phyloP scores from a whole-genome alignment of 2,329 filamentous ascomycete species.

The Neopestalotiopsis clavispora region DNA sequence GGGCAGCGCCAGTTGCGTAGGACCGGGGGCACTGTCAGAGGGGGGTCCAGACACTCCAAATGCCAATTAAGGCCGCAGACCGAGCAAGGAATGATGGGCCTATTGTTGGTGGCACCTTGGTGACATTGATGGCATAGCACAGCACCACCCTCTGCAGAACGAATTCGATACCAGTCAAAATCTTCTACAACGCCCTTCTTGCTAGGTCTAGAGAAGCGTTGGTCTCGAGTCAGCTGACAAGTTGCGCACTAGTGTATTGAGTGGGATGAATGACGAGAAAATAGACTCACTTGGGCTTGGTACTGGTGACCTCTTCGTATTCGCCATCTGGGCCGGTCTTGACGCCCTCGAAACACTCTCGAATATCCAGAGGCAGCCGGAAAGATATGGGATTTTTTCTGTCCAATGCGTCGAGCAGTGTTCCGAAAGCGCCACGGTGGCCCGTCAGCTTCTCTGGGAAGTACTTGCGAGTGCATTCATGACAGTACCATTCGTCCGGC shows the following conservation, averaged over 20 bases:
- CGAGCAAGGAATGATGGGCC: conserved; percentile 85
- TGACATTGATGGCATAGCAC: conserved; percentile 82
- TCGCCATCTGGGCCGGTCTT: conserved; percentile 77
- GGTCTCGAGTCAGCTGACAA: conserved; percentile 35
- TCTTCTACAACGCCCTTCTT: conserved; percentile 64
- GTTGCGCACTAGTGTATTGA: neutral
- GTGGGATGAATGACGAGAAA: too few species aligned
- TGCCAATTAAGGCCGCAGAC: conserved; percentile 83
- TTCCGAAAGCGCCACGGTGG: conserved; percentile 63
- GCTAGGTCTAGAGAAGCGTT: conserved; percentile 43
- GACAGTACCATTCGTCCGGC: conserved; percentile 86
- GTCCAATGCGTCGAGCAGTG: conserved; percentile 68
- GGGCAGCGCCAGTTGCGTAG: conserved; percentile 87
- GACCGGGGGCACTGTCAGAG: conserved; percentile 77
- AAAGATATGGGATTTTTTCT: conserved; percentile 75
- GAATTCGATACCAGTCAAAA: conserved; percentile 70
- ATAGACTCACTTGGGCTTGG: conserved; percentile 61
- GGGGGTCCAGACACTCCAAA: conserved; percentile 87
- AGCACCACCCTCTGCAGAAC: conserved; percentile 73
- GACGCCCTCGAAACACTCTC: conserved; percentile 81
- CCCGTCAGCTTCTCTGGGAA: conserved; percentile 47
- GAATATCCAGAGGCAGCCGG: conserved; percentile 71
- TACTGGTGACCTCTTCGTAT: conserved; percentile 71
- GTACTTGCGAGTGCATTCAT: conserved; percentile 64
- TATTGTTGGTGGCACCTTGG: conserved; percentile 63